Evolutionary conservation across 306 rosid species (phyloP).

Genomic region (Begonia peltatifolia): DNA sequence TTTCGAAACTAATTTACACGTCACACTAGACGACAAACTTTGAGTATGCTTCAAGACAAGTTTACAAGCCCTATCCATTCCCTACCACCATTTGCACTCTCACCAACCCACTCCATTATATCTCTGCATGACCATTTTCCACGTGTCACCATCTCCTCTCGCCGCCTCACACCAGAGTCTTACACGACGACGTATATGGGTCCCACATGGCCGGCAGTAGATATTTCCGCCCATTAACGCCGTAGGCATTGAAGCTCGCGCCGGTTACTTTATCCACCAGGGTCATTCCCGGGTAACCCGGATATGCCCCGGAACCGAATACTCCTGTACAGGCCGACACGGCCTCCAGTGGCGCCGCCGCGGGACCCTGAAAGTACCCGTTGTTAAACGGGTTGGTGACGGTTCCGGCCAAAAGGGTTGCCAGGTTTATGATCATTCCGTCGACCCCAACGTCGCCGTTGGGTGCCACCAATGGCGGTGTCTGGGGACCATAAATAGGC

Average conservation of each 20-base stretch:
- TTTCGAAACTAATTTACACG: conserved; percentile 29
- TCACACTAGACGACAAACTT: conserved; percentile 41
- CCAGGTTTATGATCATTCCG: conserved; percentile 78
- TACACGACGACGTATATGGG: conserved; percentile 53
- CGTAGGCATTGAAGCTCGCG: conserved; percentile 71
- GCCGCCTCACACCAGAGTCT: conserved; percentile 39
- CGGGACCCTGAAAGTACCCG: conserved; percentile 75
- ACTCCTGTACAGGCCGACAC: conserved; percentile 68
- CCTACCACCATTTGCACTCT: background rate
- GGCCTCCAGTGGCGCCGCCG: conserved; percentile 73
- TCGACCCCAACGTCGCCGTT: conserved; percentile 91
- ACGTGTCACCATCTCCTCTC: background rate
- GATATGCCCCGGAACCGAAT: conserved; percentile 72
- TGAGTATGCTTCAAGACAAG: background rate
- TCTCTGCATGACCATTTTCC: background rate
- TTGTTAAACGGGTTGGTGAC: conserved; percentile 78
- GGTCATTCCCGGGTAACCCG: conserved; percentile 67
- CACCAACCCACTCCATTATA: conserved; percentile 13
- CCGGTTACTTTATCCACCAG: conserved; percentile 39
- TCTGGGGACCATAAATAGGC: conserved; percentile 84
- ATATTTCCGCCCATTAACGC: conserved; percentile 50
- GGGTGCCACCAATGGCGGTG: conserved; percentile 68
- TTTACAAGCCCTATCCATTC: conserved; percentile 4
- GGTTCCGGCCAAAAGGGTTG: conserved; percentile 76
- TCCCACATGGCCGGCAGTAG: conserved; percentile 96